A percentile compares a stretch with the other conserved stretches of the same genome.
phyloP scores from a whole-genome alignment of 768 basidiomycete genomes.

The Tricholoma hemisulphureum region DNA sequence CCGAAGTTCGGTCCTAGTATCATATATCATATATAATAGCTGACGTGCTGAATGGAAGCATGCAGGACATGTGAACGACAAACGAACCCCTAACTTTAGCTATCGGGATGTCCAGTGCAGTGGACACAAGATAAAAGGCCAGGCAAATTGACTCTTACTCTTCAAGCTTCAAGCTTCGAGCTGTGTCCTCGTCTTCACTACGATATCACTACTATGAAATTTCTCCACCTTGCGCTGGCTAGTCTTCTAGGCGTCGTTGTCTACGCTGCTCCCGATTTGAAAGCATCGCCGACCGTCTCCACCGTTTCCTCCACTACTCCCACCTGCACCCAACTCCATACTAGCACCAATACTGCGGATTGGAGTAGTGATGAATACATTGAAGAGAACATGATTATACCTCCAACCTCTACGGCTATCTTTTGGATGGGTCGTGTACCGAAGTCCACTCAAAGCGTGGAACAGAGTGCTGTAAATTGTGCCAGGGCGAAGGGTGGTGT shows the following conservation, averaged over 20 bases:
- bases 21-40: no score
- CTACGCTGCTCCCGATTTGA: neutral
- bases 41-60: neutral
- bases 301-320: neutral
- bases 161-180: neutral
- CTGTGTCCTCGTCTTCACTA: neutral
- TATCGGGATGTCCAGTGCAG: neutral
- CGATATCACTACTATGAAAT: neutral
- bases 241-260: neutral
- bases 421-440: constrained; percentile 1
- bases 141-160: neutral
- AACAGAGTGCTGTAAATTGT: neutral
- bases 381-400: neutral
- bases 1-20: neutral
- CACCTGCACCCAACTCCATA: neutral
- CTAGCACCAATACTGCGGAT: neutral
- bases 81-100: neutral
- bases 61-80: neutral
- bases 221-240: neutral
- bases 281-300: neutral
- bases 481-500: neutral
- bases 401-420: neutral
- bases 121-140: neutral
- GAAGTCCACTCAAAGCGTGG: neutral
- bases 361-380: neutral